Conservation (phyloP, 1,284 basidiomycete species). For the Peniophora sp. region DNA sequence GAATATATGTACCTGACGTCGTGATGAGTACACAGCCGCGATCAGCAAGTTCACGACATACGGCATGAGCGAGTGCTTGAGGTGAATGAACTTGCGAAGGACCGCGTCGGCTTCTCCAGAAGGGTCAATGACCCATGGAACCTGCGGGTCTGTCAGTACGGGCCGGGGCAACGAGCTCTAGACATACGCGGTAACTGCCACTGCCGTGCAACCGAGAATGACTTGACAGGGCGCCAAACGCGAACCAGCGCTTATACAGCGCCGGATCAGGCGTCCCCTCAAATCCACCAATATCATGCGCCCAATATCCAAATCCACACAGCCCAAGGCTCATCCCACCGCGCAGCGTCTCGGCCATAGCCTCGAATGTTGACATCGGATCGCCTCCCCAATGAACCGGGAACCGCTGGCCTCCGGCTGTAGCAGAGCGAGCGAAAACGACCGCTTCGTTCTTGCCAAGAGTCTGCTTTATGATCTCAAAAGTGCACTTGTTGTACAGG, state of each 20-base stretch:
- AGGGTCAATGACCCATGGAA: conserved; percentile 29
- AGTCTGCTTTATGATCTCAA: conserved; percentile 47
- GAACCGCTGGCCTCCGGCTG: conserved; percentile 45
- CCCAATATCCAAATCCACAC: conserved; percentile 66
- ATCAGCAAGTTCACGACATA: conserved; percentile 55
- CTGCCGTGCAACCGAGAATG: conserved; percentile 72
- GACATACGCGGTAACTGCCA: conserved; percentile 50
- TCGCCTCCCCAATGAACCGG: conserved; percentile 68
- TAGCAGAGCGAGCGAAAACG: conserved; percentile 60
- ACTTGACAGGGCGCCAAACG: conserved; percentile 64
- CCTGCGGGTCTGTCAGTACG: conserved; percentile 29
- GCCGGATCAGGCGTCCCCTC: conserved; percentile 66
- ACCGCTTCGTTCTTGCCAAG: conserved; percentile 62
- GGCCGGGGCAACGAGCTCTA: conserved; percentile 58
- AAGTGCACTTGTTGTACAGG: conserved; percentile 68
- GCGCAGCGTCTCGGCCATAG: conserved; percentile 68
- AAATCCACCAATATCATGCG: conserved; percentile 66
- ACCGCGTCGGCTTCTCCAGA: not conserved
- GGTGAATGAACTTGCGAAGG: conserved; percentile 49
- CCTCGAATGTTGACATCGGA: conserved; percentile 71
- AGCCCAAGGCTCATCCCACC: conserved; percentile 58
- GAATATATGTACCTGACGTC: not conserved
- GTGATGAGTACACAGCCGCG: not conserved
- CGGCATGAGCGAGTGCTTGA: conserved; percentile 68
- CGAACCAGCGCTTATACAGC: conserved; percentile 70